Evolutionary conservation across 2,329 filamentous ascomycete species (phyloP), one percentile per base, ranked within the genome.

Genomic region (Colletotrichum eremochloae): DNA sequence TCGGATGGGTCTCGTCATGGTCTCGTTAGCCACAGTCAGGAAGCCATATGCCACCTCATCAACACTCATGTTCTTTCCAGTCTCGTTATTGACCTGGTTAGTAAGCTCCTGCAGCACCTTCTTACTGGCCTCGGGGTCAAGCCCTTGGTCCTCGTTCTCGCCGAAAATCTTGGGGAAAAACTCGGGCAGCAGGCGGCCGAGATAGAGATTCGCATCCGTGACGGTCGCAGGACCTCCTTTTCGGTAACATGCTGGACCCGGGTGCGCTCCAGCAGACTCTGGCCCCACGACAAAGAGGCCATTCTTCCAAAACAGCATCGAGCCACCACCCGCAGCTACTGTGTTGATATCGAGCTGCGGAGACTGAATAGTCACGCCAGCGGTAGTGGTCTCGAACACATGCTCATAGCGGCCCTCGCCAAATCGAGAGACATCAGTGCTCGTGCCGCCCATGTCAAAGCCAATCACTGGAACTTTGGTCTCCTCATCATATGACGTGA

Each of bases 161-260:
- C 96, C 96, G 77, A 98, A 98, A 71, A 98, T 98, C 80, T 95
- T 96, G 0, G 95, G 95, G 78, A 98, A 98, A 85, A 96, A 97
- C 74, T 97, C 94, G 0, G 95, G 95, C 1, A 97, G 83, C 5
- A 98, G 85, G 50, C 95, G 89, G 0, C 95, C 95, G 0, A 97
- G 89, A 76, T 94, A 94, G 7, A 97, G 81, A 76, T 97, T 97
- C 1, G 95, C 95, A 79, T 98, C 95, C 0, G 95, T 98, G n/a
- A 98, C 95, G 0, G 95, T 96, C 5, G 95, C 87, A 5, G 95
- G 95, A 0, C 95, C 95, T 0, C 92, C 94, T 81, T 97, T 97
- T 42, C 95, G 89, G 81, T 97, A 98, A 76, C 95, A 97, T 0
- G 94, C 94, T 12, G 95, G 95, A 0, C 95, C 95, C 0, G 95